Percentiles rank a stretch among this genome's conserved stretches.
Conservation (phyloP, 257 asterid genomes). For the Nicotiana tabacum region DNA sequence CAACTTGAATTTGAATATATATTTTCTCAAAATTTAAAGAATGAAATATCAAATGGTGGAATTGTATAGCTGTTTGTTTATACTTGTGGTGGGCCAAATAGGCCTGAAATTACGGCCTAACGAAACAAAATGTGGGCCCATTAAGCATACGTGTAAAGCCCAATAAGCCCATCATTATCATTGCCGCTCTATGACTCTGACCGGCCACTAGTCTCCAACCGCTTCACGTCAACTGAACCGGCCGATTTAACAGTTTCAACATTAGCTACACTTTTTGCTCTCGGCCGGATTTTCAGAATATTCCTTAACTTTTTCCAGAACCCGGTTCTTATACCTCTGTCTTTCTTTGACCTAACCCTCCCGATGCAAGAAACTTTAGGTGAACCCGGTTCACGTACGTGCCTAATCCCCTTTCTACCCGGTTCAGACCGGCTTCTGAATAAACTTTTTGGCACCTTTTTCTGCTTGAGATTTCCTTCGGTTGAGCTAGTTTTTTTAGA, state of each 20-base stretch:
- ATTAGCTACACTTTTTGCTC: constrained; percentile 10
- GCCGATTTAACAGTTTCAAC: neutral
- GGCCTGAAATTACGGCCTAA: neutral
- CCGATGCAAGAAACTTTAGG: constrained; percentile 85
- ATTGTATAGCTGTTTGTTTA: neutral
- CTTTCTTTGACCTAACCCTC: constrained; percentile 30
- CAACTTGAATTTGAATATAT: neutral
- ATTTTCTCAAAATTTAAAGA: neutral
- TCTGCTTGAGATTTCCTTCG: constrained; percentile 19
- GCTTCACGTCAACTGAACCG: constrained; percentile 1
- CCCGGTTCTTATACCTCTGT: constrained; percentile 38
- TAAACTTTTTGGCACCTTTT: constrained; percentile 16
- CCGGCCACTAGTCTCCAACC: constrained; percentile 25
- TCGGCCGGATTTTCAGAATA: constrained; percentile 24
- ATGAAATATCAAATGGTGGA: neutral
- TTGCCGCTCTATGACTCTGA: constrained; percentile 24
- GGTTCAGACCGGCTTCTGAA: constrained; percentile 42
- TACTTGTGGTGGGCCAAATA: neutral
- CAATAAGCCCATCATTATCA: neutral
- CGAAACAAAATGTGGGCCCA: neutral
- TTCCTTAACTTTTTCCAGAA: constrained; percentile 34
- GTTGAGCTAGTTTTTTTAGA: constrained; percentile 22
- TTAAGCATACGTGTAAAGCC: neutral
- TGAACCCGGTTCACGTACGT: constrained; percentile 46
- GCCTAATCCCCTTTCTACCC: neutral